Base-by-base conservation (phyloP, 2,329 filamentous ascomycete species). In the Ceratocystiopsis brevicomis region DNA sequence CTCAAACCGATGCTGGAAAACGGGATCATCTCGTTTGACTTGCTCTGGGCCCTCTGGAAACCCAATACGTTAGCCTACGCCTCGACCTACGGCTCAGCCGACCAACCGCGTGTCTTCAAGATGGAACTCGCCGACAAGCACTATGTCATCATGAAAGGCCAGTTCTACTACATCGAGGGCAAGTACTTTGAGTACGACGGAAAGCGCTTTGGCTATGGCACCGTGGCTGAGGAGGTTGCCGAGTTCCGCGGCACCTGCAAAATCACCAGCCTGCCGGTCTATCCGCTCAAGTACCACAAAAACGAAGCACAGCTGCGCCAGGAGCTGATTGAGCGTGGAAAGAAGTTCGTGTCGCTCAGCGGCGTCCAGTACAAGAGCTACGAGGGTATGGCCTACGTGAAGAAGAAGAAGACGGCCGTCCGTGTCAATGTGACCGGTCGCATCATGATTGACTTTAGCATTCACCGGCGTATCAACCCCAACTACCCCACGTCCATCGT, bases 31-130 rank as follows among this genome's bases (percentile, higher is more conserved):
- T 92, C 84, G 0, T 94, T 87, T 52, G 84, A 94, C 45, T 68
- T 92, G 3, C 64, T 92, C 1, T 93, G 86, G 86, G 84, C 85
- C 0, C 62, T 94, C 4, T 92, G 81, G 70, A 92, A 90, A 54
- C 86, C 86, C 0, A 82, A 85, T 52, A 85, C 82, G 0, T 71
- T 93, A 17, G 79, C 76, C 1, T 88, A 80, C 56, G 75, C 79
- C 0, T 73, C 75, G 0, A 88, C 82, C 0, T 93, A 93, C 49
- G 81, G 81, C 3, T 76, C 74, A 34, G 62, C 68, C 14, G 81
- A 88, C 36, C 78, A 90, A 52, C 81, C 84, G 2, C 73, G 83
- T 15, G 80, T 81, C 11, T 88, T 92, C 68, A 86, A 82, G 56
- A 76, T 88, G 1, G 82, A 88, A 46, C 71, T 77, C 49, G 78